phyloP scores from a whole-genome alignment of 192 early-diverging fungal species.

The Diversispora eburnea region DNA sequence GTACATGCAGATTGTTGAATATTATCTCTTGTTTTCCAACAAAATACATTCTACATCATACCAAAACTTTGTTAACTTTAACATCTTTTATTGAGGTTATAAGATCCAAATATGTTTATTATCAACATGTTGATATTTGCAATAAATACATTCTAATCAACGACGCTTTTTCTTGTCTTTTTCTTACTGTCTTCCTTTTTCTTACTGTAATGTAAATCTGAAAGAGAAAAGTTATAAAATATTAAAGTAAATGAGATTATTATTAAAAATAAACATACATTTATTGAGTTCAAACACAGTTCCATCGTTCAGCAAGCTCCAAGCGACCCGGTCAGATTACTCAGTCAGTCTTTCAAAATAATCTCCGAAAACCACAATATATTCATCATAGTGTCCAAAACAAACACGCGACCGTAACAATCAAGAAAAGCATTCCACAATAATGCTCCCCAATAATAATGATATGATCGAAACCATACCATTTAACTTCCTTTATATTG shows the following conservation, averaged over 20 bases:
- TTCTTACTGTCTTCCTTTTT: slow-evolving; percentile 13
- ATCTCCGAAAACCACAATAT: slow-evolving; percentile 21
- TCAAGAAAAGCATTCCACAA: slow-evolving; percentile 21
- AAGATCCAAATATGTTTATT: no score
- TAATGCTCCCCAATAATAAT: slow-evolving; percentile 16
- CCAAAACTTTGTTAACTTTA: no score
- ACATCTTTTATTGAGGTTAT: no score
- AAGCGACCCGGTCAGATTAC: slow-evolving; percentile 15
- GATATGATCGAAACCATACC: slow-evolving; percentile 26
- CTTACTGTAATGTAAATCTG: slow-evolving; percentile 24
- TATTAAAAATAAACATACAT: slow-evolving; percentile 1
- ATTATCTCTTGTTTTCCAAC: no score
- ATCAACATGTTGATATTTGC: no score
- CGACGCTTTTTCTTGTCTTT: slow-evolving; percentile 19
- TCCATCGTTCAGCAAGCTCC: slow-evolving; percentile 6
- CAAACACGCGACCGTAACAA: slow-evolving; percentile 18
- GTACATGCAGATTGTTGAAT: no score
- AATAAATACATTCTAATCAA: no score
- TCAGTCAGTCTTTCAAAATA: slow-evolving; percentile 13
- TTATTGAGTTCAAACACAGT: slow-evolving; percentile 23
- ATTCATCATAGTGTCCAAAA: neutral
- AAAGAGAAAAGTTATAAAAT: no score
- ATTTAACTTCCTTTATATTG: slow-evolving; percentile 16
- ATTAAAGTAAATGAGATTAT: slow-evolving; percentile 19
- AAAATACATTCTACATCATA: no score